Percentiles rank a stretch among this genome's conserved stretches.
These are phyloP conservation scores for Tetrapyrgos nigripes DNA, from an alignment of 1,284 basidiomycete species.

Conservation along the genomic window DNA sequence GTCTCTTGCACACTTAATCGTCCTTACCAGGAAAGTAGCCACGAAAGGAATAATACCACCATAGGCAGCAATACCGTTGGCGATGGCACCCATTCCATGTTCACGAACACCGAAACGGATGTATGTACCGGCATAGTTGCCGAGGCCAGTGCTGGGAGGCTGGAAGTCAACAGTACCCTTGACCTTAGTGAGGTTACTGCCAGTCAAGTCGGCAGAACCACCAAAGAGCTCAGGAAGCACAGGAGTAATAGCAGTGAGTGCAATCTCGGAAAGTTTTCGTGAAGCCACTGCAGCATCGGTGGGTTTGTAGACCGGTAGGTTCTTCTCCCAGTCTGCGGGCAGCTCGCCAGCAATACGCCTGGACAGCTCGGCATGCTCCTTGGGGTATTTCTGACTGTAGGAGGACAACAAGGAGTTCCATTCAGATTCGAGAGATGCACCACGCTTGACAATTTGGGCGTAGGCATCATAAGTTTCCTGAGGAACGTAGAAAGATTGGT, in stretches of 20 bases:
- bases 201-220: constrained; percentile 93
- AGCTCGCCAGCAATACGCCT: constrained; percentile 88
- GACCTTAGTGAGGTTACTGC: constrained; percentile 90
- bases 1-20: background rate
- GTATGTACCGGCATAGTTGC: constrained; percentile 86
- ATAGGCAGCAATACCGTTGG: constrained; percentile 89
- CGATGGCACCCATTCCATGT: constrained; percentile 96
- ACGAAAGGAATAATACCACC: constrained; percentile 87
- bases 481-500: constrained; percentile 84
- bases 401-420: constrained; percentile 80
- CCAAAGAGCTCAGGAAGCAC: constrained; percentile 86
- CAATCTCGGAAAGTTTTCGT: constrained; percentile 93
- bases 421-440: constrained; percentile 75
- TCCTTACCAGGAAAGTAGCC: constrained; percentile 83
- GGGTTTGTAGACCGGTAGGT: constrained; percentile 84
- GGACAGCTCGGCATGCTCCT: constrained; percentile 85
- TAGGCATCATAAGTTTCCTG: constrained; percentile 79
- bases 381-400: constrained; percentile 83
- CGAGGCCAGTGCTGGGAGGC: constrained; percentile 84
- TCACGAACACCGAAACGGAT: constrained; percentile 94
- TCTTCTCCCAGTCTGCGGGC: constrained; percentile 87
- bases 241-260: constrained; percentile 79
- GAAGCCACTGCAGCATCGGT: constrained; percentile 87
- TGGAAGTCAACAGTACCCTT: constrained; percentile 92
- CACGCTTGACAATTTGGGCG: constrained; percentile 69